Evolutionary conservation across 441 rosid genomes (phyloP), one percentile per base, ranked within the genome.

Genomic region (Pelargonium cotyledonis): DNA sequence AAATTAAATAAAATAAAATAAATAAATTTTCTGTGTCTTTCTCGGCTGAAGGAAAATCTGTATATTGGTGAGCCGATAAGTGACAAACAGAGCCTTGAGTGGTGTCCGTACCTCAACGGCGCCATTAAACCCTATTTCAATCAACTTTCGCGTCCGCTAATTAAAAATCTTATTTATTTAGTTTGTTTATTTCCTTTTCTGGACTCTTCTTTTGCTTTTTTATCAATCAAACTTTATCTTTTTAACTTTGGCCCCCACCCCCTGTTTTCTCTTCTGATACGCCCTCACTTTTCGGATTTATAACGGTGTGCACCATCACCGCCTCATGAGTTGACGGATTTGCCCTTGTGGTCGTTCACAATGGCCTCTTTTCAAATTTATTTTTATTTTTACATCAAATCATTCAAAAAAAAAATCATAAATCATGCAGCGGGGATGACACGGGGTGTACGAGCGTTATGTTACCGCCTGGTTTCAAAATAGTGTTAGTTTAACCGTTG

Each of bases 31-130:
- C 65, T 64, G 65, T 67, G 14, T 60, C 31, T 60, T 21, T 60
- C 64, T 60, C 38, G 55, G 55, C 55, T 8, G 55, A 3, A 16
- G 43, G 78, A 68, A 75, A 78, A 73, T 53, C 76, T 70, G 16
- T 18, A n/a, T 55, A 16, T 55, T 23, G n/a, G 73, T 49, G 81
- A 80, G 83, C 66, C 84, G 87, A 82, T 73, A 77, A 77, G 88
- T 77, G 82, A 83, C 82, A 80, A 72, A 76, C 81, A 70, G 76
- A 70, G 78, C 75, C 77, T 70, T 31, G 81, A 79, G 82, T 53
- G 72, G 66, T 73, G 65, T 70, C 73, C 83, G 90, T 81, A 81
- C 79, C 92, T 82, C 86, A 86, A 83, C 83, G 72, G 72, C 73
- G 70, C 71, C 63, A 76, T 80, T 76, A 68, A 87, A 91, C 82